Evolutionary conservation across 495 filamentous ascomycete species (phyloP).

Genomic region (Umbilicaria muhlenbergii): DNA sequence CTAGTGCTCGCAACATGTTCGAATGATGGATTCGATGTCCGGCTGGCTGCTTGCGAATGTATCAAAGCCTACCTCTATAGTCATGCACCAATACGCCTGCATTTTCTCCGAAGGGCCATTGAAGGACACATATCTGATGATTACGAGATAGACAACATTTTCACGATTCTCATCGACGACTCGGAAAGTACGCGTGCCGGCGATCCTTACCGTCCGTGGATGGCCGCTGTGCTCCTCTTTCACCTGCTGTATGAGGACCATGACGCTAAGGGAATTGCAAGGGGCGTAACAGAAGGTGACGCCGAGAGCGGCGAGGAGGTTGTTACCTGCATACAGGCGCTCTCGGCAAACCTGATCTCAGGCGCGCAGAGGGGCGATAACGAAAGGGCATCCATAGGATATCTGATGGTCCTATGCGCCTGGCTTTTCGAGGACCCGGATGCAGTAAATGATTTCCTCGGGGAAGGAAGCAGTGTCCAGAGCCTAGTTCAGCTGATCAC

Average conservation of each 20-base stretch:
- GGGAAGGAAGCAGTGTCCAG: conserved; percentile 87
- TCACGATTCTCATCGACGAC: conserved; percentile 59
- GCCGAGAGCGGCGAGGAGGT: conserved; percentile 86
- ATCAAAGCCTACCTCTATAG: conserved; percentile 82
- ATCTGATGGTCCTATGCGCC: conserved; percentile 81
- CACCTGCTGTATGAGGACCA: conserved; percentile 76
- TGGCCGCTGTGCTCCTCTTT: conserved; percentile 77
- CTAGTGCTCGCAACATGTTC: conserved; percentile 55
- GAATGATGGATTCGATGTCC: conserved; percentile 55
- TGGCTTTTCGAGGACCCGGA: conserved; percentile 90
- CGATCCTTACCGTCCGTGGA: conserved; percentile 89
- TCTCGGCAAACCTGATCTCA: conserved; percentile 67
- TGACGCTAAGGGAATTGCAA: conserved; percentile 64
- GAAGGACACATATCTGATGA: conserved; percentile 66
- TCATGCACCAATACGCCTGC: conserved; percentile 60
- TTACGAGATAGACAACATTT: conserved; percentile 77
- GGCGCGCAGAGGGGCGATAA: conserved; percentile 62
- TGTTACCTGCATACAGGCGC: conserved; percentile 79
- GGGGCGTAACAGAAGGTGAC: conserved; percentile 76
- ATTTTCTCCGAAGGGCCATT: conserved; percentile 81
- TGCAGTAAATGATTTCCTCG: conserved; percentile 84
- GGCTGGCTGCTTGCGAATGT: conserved; percentile 74
- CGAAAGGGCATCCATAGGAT: conserved; percentile 66
- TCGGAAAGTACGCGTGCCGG: conserved; percentile 36
- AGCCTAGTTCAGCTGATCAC: conserved; percentile 63